Evolutionary conservation across 1,284 basidiomycete species (phyloP), one percentile per base, ranked within the genome.

Genomic region (Apiotrichum sp.): DNA sequence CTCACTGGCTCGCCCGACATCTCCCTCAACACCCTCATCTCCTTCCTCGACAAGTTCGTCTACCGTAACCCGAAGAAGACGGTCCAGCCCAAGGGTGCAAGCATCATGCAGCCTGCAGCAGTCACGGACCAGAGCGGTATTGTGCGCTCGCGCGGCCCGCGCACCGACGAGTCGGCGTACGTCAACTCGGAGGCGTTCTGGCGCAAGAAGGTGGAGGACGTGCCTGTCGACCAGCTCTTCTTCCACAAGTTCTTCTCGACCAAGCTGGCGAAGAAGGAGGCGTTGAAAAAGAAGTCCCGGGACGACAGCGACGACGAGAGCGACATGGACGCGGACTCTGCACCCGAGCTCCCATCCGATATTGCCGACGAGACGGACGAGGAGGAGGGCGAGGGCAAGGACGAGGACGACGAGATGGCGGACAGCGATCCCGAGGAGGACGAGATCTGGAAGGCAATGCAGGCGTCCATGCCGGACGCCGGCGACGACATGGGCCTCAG

Each of bases 31-130:
- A 95, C 93, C 0, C 83, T 98, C 16, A 86, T 89, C 1, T 91
- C 91, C 66, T 95, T 96, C 81, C 80, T 95, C 36, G 92, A 95
- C 68, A 80, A 84, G 32, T 87, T 88, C 76, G 89, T 98, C 34
- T 98, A 93, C 80, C 90, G 93, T 71, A 98, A 98, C 73, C 88
- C 93, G 2, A 98, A 98, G 80, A 90, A 93, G 76, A 84, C 82
- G 45, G 77, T 83, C 3, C 69, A 70, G 39, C 70, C 77, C 10
- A 88, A 86, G 63, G 88, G 92, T 29, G 81, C 85, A 2, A 89
- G 87, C 58, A 88, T 89, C 60, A 98, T 98, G 96, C 96, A 99
- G 77, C 93, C 93, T n/a, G 84, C 86, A 6, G 86, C 87, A 2
- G 82, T 81, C 52, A 68, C 66, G n/a, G 82, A 82, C 46, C 73